phyloP scores from a whole-genome alignment of 2,329 filamentous ascomycete species.

The Proliferodiscus dingleyae region DNA sequence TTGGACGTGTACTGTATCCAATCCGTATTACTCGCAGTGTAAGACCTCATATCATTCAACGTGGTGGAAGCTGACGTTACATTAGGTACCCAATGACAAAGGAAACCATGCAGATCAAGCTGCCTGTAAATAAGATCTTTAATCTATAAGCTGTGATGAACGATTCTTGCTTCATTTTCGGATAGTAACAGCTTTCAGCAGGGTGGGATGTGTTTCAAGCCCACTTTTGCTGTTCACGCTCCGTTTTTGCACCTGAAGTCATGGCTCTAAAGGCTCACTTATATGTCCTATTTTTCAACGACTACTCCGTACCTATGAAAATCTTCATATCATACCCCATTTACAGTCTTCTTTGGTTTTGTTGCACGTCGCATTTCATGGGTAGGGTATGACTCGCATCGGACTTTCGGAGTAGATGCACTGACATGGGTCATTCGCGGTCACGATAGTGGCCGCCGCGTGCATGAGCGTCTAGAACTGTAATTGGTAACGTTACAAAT shows the following conservation, averaged over 20 bases:
- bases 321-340: neutral
- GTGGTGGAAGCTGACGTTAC: neutral
- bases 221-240: neutral
- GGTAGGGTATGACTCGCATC: neutral
- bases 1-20: constrained; percentile 15
- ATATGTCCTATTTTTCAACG: neutral
- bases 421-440: too few species aligned
- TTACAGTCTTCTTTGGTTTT: neutral
- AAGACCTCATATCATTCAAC: neutral
- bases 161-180: too few species aligned
- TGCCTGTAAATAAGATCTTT: too few species aligned
- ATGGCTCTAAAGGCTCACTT: too few species aligned
- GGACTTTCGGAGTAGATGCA: neutral
- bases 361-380: neutral
- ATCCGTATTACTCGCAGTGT: constrained; percentile 18
- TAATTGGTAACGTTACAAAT: constrained; percentile 1
- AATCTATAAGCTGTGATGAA: neutral
- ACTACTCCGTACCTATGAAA: neutral
- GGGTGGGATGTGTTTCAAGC: neutral
- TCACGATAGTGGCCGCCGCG: too few species aligned
- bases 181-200: too few species aligned
- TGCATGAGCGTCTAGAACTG: neutral
- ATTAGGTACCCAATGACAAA: neutral
- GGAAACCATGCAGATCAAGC: too few species aligned
- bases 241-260: neutral